Evolutionary conservation across 768 basidiomycete species (phyloP).

Genomic region (Lactifluus volemus): DNA sequence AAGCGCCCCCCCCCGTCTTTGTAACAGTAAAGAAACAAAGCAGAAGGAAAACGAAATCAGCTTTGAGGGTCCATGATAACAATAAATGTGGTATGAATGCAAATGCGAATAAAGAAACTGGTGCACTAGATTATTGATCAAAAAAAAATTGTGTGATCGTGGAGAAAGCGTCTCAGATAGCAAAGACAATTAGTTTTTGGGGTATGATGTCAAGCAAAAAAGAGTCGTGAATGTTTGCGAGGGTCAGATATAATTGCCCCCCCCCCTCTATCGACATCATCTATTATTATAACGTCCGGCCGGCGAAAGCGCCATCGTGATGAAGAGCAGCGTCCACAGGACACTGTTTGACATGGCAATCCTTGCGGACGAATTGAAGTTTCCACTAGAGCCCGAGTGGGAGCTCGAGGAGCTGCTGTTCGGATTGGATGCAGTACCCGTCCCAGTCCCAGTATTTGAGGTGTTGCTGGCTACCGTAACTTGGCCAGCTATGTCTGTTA

Average conservation of each 20-base stretch:
- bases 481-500: not conserved
- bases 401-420: not conserved
- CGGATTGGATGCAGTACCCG: not conserved
- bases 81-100: too few species aligned
- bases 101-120: not conserved
- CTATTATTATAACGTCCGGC: not conserved
- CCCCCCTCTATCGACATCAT: too few species aligned
- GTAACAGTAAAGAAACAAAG: too few species aligned
- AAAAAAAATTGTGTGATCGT: not conserved
- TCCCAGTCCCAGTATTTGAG: not conserved
- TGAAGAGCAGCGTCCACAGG: not conserved
- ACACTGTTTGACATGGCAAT: not conserved
- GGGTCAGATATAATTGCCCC: not conserved
- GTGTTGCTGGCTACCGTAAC: not conserved
- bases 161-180: not conserved
- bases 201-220: not conserved
- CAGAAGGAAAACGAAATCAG: too few species aligned
- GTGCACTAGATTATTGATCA: not conserved
- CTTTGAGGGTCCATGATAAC: too few species aligned
- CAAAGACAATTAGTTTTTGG: not conserved
- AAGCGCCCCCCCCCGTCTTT: too few species aligned
- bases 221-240: not conserved
- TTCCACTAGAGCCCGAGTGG: not conserved
- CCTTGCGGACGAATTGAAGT: not conserved
- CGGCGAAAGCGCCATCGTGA: not conserved